phyloP scores from a whole-genome alignment of 306 rosid species.

The Corylus avellana region DNA sequence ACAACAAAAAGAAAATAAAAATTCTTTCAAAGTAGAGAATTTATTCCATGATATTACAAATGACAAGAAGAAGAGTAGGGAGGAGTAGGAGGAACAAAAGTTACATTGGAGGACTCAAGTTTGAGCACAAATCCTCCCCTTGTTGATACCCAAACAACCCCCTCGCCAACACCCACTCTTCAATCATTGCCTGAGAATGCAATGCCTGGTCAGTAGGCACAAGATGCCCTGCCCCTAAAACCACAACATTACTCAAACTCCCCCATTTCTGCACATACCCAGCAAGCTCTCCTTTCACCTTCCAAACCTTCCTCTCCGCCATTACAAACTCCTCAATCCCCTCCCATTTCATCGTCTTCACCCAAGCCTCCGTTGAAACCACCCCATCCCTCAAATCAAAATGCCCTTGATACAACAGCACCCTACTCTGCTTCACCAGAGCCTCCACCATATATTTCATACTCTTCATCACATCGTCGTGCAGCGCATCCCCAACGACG shows the following conservation, averaged over 20 bases:
- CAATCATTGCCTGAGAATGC: constrained; percentile 75
- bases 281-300: constrained; percentile 52
- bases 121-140: neutral
- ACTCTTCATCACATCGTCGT: constrained; percentile 79
- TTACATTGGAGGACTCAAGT: neutral
- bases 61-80: neutral
- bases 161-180: constrained; percentile 69
- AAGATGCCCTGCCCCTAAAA: constrained; percentile 79
- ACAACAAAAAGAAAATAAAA: no score
- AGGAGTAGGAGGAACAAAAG: neutral
- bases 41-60: neutral
- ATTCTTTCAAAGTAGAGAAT: neutral
- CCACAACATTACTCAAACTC: constrained; percentile 62
- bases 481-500: constrained; percentile 39
- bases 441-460: constrained; percentile 62
- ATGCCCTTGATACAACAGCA: constrained; percentile 69
- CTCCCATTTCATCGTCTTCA: constrained; percentile 74
- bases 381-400: constrained; percentile 67
- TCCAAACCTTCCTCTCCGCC: constrained; percentile 74
- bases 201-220: constrained; percentile 59
- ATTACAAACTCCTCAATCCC: constrained; percentile 45
- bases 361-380: constrained; percentile 65
- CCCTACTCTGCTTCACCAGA: constrained; percentile 50
- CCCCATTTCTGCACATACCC: constrained; percentile 84
- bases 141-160: constrained; percentile 38